Evolutionary conservation across 108 stramenopile species (phyloP), one percentile per base, ranked within the genome.

Genomic region (Fistulifera solaris): DNA sequence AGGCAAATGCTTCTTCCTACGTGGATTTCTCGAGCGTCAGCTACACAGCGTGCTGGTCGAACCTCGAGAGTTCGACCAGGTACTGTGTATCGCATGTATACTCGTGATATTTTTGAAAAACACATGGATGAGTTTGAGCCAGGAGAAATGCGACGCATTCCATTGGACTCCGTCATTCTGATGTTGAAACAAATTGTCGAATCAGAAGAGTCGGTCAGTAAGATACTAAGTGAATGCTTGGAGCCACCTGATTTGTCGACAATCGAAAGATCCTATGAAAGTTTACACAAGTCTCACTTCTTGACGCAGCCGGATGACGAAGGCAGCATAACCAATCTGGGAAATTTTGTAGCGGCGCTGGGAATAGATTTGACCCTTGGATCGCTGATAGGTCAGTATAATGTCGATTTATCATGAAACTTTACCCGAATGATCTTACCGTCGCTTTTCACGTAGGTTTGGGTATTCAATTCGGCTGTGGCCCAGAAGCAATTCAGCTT

Each of bases 21-120:
- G 27, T 99, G 94, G 94, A 94, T 94, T 14, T 81, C 83, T 15
- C 73, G 59, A 26, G 94, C 95, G 19, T 82, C 73, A 61, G 93
- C 92, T 19, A 92, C 69, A 13, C 99, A 99, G 64, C 48, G 98
- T 5, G 85, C 89, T n/a, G 98, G 98, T 16, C 76, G 98, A 12
- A 97, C 98, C 14, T 93, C 93, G 0, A 67, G 97, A 27, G 81
- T 97, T 7, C 64, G 93, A 3, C 72, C 80, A 14, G 98, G 98
- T 0, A 86, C 67, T 26, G 94, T 94, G 17, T 96, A 85, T 59
- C 79, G 94, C 2, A 68, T 98, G 7, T 97, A 92, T 64, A 79
- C 84, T 38, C 61, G 73, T 21, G 38, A 61, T 2, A 68, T 76
- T 28, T 85, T 66, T 56, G 38, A 78, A 19, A 28, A 76, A 4